Evolutionary conservation across 2,329 filamentous ascomycete species (phyloP).

Genomic region (Zalaria sp.): DNA sequence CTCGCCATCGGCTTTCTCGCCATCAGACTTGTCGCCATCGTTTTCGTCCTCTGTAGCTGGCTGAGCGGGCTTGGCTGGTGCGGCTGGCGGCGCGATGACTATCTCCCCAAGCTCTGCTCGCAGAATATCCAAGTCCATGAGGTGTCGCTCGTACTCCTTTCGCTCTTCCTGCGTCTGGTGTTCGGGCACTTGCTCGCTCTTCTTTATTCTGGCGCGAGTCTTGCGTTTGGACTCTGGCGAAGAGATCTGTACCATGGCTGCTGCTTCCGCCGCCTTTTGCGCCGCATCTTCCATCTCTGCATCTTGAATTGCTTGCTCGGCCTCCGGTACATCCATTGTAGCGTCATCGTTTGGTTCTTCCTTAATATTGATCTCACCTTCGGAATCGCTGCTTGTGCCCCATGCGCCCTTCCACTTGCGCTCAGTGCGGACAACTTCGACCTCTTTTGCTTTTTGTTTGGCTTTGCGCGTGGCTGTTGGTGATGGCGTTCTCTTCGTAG

Average conservation of each 20-base stretch:
- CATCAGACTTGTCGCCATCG: slow-evolving; percentile 6
- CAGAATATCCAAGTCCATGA: slow-evolving; percentile 31
- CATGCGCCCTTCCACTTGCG: slow-evolving; percentile 30
- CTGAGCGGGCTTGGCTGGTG: slow-evolving; percentile 12
- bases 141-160: slow-evolving; percentile 34
- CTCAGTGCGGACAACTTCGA: slow-evolving; percentile 27
- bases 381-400: slow-evolving; percentile 25
- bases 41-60: slow-evolving; percentile 9
- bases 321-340: not conserved
- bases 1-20: slow-evolving; percentile 25
- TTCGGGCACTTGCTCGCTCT: slow-evolving; percentile 20
- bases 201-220: slow-evolving; percentile 12
- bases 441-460: slow-evolving; percentile 24
- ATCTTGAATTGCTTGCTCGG: not conserved
- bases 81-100: slow-evolving; percentile 6
- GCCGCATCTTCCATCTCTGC: slow-evolving; percentile 12
- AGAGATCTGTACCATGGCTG: slow-evolving; percentile 2
- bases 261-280: slow-evolving; percentile 11
- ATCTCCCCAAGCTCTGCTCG: slow-evolving; percentile 31
- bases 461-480: slow-evolving; percentile 14
- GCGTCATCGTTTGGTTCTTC: slow-evolving; percentile 33
- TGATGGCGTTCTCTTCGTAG: slow-evolving; percentile 3
- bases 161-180: slow-evolving; percentile 39
- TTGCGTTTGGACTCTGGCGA: slow-evolving; percentile 20
- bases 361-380: slow-evolving; percentile 32